Conservation (phyloP, 208 protist species). For the Entamoeba nuttalli region DNA sequence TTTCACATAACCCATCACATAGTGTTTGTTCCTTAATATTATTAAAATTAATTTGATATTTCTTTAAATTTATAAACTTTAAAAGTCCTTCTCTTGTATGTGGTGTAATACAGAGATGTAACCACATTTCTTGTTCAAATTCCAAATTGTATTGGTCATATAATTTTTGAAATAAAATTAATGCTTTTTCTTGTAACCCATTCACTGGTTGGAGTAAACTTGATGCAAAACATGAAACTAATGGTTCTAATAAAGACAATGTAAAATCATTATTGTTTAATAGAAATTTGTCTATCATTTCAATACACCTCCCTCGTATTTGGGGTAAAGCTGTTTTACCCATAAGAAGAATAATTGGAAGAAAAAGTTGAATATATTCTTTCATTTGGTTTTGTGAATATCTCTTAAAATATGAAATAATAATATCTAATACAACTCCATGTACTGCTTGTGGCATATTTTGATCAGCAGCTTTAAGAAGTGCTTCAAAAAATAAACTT, state of each 20-base stretch:
- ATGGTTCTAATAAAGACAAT: neutral
- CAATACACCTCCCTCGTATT: neutral
- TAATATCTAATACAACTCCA: neutral
- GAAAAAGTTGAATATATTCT: neutral
- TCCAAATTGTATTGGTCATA: neutral
- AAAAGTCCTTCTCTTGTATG: neutral
- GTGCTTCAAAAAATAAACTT: neutral
- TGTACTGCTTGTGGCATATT: neutral
- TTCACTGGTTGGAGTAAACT: neutral
- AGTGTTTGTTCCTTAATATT: neutral
- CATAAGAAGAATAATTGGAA: neutral
- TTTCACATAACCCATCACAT: neutral
- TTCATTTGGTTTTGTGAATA: neutral
- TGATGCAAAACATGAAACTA: neutral
- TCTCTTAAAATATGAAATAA: neutral
- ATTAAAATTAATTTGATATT: neutral
- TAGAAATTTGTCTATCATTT: neutral
- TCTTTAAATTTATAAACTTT: neutral
- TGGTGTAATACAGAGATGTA: neutral
- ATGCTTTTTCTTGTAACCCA: neutral
- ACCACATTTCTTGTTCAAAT: neutral
- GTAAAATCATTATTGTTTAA: neutral
- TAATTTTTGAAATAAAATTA: neutral
- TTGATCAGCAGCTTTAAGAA: neutral
- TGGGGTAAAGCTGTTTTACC: neutral